Conservation (phyloP, 2,329 filamentous ascomycete genomes). For the Aspergillus melleus region DNA sequence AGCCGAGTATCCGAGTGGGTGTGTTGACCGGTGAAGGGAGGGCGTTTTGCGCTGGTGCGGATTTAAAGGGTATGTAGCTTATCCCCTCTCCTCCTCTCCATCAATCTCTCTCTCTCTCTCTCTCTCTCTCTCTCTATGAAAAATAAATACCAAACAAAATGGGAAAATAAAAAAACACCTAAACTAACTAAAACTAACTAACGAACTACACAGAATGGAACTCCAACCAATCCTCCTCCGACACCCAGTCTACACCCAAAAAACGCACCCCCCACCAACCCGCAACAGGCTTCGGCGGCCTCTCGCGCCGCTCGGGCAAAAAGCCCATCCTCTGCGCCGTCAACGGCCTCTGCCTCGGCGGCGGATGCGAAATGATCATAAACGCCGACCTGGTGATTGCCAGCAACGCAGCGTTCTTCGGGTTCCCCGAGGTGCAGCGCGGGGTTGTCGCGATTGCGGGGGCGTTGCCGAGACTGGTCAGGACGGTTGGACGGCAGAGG, state of each 20-base stretch:
- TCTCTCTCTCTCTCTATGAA: background rate
- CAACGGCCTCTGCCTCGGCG: conserved; percentile 72
- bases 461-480: conserved; percentile 65
- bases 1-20: conserved; percentile 41
- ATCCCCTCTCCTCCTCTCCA: no score
- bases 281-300: conserved; percentile 41
- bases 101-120: background rate
- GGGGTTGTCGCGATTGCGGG: conserved; percentile 72
- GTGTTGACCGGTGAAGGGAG: conserved; percentile 44
- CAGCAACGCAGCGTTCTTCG: conserved; percentile 57
- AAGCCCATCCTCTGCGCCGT: conserved; percentile 77
- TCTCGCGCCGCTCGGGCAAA: conserved; percentile 46
- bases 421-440: conserved; percentile 68
- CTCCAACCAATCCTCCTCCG: conserved; percentile 18
- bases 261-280: conserved; percentile 14
- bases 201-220: conserved; percentile 32
- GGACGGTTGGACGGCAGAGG: conserved; percentile 66
- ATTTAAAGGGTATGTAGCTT: conserved; percentile 39
- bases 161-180: no score
- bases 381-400: conserved; percentile 73
- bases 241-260: conserved; percentile 13
- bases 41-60: conserved; percentile 48
- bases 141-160: conserved; percentile 5
- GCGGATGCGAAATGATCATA: conserved; percentile 73
- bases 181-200: no score